Base-by-base conservation (phyloP, 495 filamentous ascomycete genomes). In the Hyaloscypha finlandica region DNA sequence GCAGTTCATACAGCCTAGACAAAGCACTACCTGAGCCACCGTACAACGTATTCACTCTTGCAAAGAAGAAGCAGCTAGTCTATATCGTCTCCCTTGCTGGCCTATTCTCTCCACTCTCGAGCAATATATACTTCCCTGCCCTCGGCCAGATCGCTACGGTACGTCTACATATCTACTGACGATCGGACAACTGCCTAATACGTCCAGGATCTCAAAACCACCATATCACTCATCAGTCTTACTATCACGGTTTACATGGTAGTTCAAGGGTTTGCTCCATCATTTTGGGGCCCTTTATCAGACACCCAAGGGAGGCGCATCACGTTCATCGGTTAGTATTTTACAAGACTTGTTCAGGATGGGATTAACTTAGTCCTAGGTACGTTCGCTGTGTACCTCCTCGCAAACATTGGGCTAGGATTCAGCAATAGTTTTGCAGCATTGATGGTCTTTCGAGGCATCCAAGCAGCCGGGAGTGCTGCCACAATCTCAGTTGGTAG, bases 391-490 rank as follows among this genome's bases (percentile, higher is more conserved):
- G 80, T 90, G 25, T 90, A 89, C 68, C 70, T 85, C 2, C 77
- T 75, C 58, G 87, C 88, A 45, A 87, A 86, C 68, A 80, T 89
- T 33, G 88, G 86, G 0, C 76, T 90, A 0, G 86, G 85, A 16
- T 72, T 89, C 32, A 84, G 87, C 56, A 77, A 82, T 33, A 78
- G 79, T 48, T 90, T 85, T 66, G 79, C 81, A 16, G 81, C 86
- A 0, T 71, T 91, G 31, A 70, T 90, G 30, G 76, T 89, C 0
- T 74, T 91, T 16, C 78, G 89, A 12, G 85, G 84, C 77, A 31
- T 90, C 2, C 88, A 91, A 74, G 85, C 81, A 45, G 78, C 81
- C 2, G 89, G 89, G 0, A 87, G 81, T 66, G 83, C 84, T n/a
- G 79, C 77, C 8, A 69, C 84, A 0, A 82, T 86, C 42, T 79